phyloP scores from a whole-genome alignment of 2,329 filamentous ascomycete species.

The Chaetothyriales sp. region DNA sequence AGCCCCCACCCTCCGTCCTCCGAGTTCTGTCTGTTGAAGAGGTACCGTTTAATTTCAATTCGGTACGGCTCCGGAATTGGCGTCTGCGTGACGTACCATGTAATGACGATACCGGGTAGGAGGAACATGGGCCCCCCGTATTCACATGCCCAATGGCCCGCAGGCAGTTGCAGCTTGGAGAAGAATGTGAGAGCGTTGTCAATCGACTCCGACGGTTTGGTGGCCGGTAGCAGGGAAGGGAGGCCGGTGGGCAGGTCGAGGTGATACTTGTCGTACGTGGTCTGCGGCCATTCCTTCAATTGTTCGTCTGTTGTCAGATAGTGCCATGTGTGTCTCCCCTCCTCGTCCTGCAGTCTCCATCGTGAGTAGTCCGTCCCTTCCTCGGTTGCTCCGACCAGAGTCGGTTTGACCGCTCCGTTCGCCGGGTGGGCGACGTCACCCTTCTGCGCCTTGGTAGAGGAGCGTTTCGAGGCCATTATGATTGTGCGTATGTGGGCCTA shows the following conservation, averaged over 20 bases:
- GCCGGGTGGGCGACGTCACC: slow-evolving; percentile 6
- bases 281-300: slow-evolving; percentile 67
- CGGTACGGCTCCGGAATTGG: slow-evolving; percentile 67
- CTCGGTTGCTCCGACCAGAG: slow-evolving; percentile 13
- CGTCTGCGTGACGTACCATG: slow-evolving; percentile 81
- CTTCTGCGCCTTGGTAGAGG: slow-evolving; percentile 23
- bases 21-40: slow-evolving; percentile 70
- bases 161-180: slow-evolving; percentile 71
- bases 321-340: slow-evolving; percentile 84
- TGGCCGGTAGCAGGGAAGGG: slow-evolving; percentile 55
- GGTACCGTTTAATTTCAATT: slow-evolving; percentile 83
- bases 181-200: slow-evolving; percentile 79
- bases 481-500: background rate
- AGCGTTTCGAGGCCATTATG: slow-evolving; percentile 22
- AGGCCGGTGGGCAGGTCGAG: slow-evolving; percentile 65
- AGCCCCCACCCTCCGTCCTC: slow-evolving; percentile 94
- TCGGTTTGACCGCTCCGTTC: too few relatives aligned
- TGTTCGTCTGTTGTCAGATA: slow-evolving; percentile 66
- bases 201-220: slow-evolving; percentile 62
- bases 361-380: slow-evolving; percentile 60
- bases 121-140: slow-evolving; percentile 98
- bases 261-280: slow-evolving; percentile 75
- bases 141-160: slow-evolving; percentile 92
- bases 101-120: slow-evolving; percentile 68
- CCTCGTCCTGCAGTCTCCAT: slow-evolving; percentile 75